Base-by-base conservation (phyloP, 1,284 basidiomycete species). In the Cryptococcus sp. region DNA sequence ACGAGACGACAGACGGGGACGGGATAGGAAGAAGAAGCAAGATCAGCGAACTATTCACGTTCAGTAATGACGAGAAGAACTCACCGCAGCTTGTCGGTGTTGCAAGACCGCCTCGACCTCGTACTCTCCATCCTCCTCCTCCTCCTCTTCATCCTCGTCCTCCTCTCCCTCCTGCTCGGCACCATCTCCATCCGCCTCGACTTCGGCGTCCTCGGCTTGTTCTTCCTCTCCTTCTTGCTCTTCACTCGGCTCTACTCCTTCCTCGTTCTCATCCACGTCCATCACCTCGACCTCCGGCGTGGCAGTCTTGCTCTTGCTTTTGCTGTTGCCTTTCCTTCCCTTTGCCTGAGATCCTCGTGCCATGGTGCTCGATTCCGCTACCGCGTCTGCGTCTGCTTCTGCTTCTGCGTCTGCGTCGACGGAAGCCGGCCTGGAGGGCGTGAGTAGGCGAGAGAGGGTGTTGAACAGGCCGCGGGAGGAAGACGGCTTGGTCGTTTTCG, bases 41-140 rank as follows among this genome's bases (percentile, higher is more conserved):
- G 36, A 19, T 40, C 37, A 40, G 38, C 36, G 34, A 11, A 14
- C 38, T 24, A 32, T 10, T 23, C 14, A 24, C 39, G 10, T 41
- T 26, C 24, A 12, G 9, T 11, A n/a, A n/a, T 6, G 22, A 23
- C 31, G 11, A 33, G 21, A 14, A 23, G 11, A 23, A 58, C 63
- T 57, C 57, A 65, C 63, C n/a, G 24, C 34, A 6, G 35, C 32
- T 26, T 45, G 18, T 42, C 45, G 50, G 44, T 61, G 58, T 10
- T 54, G 53, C 14, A 58, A 16, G 23, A 66, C 59, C 14, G 38
- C 43, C 48, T 58, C 55, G 14, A 66, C 62, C 47, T 66, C 64
- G 43, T 58, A 66, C 47, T 66, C 64, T 32, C 53, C 59, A 43
- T 59, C 63, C 16, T 40, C 60, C n/a, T 51, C 57, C 23, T 60